Evolutionary conservation across 2,329 filamentous ascomycete species (phyloP), one percentile per base, ranked within the genome.

Genomic region (Cercospora sojina): DNA sequence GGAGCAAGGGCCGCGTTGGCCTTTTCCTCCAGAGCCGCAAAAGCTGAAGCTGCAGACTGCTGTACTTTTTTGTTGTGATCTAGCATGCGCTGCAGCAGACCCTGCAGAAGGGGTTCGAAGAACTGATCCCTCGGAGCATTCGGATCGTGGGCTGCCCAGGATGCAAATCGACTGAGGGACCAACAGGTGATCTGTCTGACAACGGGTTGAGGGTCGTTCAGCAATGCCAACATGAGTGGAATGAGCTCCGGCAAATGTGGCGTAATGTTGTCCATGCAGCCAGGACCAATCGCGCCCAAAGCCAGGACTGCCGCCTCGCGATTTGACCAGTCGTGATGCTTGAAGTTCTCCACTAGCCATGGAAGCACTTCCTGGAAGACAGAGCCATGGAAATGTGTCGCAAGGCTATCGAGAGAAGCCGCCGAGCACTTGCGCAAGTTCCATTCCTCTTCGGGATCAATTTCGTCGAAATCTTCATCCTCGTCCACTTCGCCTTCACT

Each of bases 51-150:
- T 27, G 91, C 95, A 16, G 95, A 94, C 79, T 98, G 94, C 77
- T 99, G 95, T 0, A 99, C 95, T 78, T 94, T 93, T 83, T 99
- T 99, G 84, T 98, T 98, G 77, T 87, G 89, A 80, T 99, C 95
- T 56, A 99, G 84, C 95, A 99, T 99, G 76, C 93, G 91, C 67
- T 88, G 89, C 65, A 99, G 82, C 58, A 99, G 93, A 5, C 94
- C 95, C 70, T 97, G 94, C 93, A 99, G 97, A 86, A 98, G 91
- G 0, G 94, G 94, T 74, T 95, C 90, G 74, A 99, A 99, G 79
- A 88, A 97, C 65, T 88, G 86, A 60, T 89, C 86, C 75, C 90
- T 90, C 69, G 93, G 86, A 18, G 82, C 81, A 16, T 90, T 87
- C 25, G 86, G 81, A 23, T 97, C 85, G 69, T 89, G 87, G 4